Percentiles rank a stretch among this genome's conserved stretches.
phyloP scores from a whole-genome alignment of 2,329 filamentous ascomycete species.

The Fusarium sp. region DNA sequence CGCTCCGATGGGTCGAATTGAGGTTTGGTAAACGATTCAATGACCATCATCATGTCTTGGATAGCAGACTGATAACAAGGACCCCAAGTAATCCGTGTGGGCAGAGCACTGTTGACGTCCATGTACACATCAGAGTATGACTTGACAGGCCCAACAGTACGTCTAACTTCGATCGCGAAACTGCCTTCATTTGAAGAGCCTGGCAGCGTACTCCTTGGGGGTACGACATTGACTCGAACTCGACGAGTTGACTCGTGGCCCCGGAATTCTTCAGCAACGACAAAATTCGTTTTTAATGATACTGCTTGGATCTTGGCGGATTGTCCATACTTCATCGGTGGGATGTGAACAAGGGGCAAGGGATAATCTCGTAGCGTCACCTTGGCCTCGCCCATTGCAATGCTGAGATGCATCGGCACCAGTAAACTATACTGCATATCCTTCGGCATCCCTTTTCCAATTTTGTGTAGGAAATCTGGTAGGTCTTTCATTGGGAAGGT shows the following conservation, averaged over 20 bases:
- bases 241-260: constrained; percentile 83
- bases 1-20: constrained; percentile 93
- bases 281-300: constrained; percentile 89
- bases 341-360: constrained; percentile 90
- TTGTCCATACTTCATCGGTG: constrained; percentile 82
- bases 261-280: constrained; percentile 93
- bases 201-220: constrained; percentile 71
- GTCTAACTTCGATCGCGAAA: constrained; percentile 86
- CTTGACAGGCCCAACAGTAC: constrained; percentile 95
- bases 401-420: constrained; percentile 87
- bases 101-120: constrained; percentile 91
- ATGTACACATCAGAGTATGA: constrained; percentile 93
- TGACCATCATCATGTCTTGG: constrained; percentile 99
- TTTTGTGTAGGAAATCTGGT: constrained; percentile 84
- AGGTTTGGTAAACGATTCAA: constrained; percentile 97
- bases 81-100: constrained; percentile 96
- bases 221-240: constrained; percentile 86
- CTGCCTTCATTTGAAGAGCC: constrained; percentile 68
- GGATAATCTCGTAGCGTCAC: constrained; percentile 94
- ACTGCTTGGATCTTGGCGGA: constrained; percentile 84
- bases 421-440: constrained; percentile 92
- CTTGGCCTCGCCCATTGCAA: constrained; percentile 90
- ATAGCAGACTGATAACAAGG: constrained; percentile 98
- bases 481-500: constrained; percentile 87
- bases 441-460: constrained; percentile 96